These are phyloP conservation scores for Suhomyces terraborum DNA, from an alignment of 1,139 yeast species.

Conservation along the genomic window DNA sequence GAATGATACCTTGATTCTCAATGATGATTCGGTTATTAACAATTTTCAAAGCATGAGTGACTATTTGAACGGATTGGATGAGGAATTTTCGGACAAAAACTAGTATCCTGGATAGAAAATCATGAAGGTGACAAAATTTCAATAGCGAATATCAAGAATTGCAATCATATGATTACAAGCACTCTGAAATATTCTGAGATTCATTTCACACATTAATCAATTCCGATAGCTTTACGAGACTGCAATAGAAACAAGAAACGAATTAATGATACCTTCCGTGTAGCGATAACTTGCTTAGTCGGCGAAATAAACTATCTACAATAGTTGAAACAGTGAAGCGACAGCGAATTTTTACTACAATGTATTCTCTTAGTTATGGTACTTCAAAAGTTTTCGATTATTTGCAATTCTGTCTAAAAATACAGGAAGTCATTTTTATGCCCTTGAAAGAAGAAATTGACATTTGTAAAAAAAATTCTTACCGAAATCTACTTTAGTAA, in stretches of 20 bases:
- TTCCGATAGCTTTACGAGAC: neutral
- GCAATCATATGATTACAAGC: too few species aligned
- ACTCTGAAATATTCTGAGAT: neutral
- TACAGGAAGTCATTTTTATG: too few species aligned
- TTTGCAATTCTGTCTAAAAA: too few species aligned
- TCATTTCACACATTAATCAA: neutral
- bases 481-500: too few species aligned
- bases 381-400: too few species aligned
- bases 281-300: too few species aligned
- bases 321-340: neutral
- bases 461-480: too few species aligned
- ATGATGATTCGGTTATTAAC: slow-evolving; percentile 11
- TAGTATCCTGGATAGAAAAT: neutral
- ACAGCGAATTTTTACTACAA: too few species aligned
- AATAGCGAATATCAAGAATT: neutral
- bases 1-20: slow-evolving; percentile 13
- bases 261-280: neutral
- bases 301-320: neutral
- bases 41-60: slow-evolving; percentile 27
- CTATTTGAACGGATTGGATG: slow-evolving; percentile 25
- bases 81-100: neutral
- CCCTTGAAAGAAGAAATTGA: too few species aligned
- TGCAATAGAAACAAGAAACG: neutral
- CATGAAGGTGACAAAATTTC: neutral
- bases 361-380: too few species aligned